Evolutionary conservation across 208 protist species (phyloP), one percentile per base, ranked within the genome.

Genomic region (Phytomonas serpens): DNA sequence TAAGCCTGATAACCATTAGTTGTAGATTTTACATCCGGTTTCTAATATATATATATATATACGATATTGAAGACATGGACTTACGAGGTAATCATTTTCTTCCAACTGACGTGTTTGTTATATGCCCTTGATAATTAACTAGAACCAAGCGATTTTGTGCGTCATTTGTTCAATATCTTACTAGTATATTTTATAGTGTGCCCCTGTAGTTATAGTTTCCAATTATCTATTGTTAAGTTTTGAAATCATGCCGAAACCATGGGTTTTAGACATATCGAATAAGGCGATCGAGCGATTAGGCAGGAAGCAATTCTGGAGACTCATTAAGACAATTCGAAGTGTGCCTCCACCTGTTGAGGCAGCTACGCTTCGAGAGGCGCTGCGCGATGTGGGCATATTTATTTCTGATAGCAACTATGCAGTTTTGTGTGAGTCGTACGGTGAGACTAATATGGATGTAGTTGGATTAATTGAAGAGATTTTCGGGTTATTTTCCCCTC

Each of bases 271-370:
- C 31, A 82, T 91, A 29, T 61, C 86, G 62, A 23, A 61, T 23
- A 95, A 93, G 69, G 86, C 74, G 3, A 68, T 87, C 14, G 84
- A 90, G 72, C 86, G 88, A 4, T 69, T 93, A 13, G 86, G 88
- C 10, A 77, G 77, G 63, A 89, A 91, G 32, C 78, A 84, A 23
- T 63, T 95, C 31, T 93, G 90, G 87, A 74, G 77, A 27, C 38
- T 95, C 11, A 82, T 86, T 19, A 72, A 67, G 36, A 73, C 61
- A 4, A 61, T 95, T 16, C 79, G 79, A 66, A 34, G 27, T 23
- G 75, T 88, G 2, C 63, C 72, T 32, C 67, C 31, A 33, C 71
- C 81, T 23, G 36, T 57, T 4, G 74, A 82, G 3, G 76, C 75
- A 34, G 40, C 61, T 14, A 79, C 57, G 29, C 76, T 90, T 61